phyloP scores from a whole-genome alignment of 805 yeast genomes.

The Pichia manshurica region DNA sequence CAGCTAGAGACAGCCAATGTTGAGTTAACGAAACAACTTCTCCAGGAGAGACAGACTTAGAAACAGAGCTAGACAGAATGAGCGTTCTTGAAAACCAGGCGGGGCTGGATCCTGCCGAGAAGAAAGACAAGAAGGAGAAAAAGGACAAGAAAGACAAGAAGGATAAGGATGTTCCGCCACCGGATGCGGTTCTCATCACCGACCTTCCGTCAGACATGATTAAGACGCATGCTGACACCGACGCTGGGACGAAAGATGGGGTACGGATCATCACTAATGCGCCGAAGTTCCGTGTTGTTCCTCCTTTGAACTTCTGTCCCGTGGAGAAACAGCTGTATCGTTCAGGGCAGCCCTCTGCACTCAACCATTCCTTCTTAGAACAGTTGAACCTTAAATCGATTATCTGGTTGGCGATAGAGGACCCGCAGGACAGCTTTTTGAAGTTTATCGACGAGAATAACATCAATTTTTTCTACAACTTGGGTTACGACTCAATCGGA shows the following conservation, averaged over 20 bases:
- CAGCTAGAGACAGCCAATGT: too few species aligned
- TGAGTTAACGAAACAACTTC: too few species aligned
- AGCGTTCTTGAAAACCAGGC: too few species aligned
- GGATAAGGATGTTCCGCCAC: conserved; percentile 7
- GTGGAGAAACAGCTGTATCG: conserved; percentile 84
- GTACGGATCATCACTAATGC: background rate
- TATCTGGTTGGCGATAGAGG: conserved; percentile 93
- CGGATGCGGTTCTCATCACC: conserved; percentile 3
- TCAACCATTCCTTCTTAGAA: conserved; percentile 79
- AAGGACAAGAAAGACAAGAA: conserved; percentile 5
- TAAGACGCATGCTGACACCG: background rate
- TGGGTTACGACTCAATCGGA: conserved; percentile 46
- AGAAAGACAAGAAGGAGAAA: conserved; percentile 1
- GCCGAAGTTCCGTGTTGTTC: conserved; percentile 68
- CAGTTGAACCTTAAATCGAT: conserved; percentile 72
- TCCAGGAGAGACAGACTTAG: too few species aligned
- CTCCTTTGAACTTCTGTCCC: conserved; percentile 93
- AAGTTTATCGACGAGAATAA: conserved; percentile 71
- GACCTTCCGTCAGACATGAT: background rate
- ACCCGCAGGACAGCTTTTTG: conserved; percentile 82
- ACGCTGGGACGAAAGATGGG: too few species aligned
- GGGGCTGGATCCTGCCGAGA: background rate
- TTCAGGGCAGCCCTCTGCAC: conserved; percentile 92
- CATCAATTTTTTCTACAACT: conserved; percentile 77
- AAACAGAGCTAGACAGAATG: too few species aligned